Evolutionary conservation across 495 filamentous ascomycete genomes (phyloP).

Genomic region (Hypoxylon lienhwacheense): DNA sequence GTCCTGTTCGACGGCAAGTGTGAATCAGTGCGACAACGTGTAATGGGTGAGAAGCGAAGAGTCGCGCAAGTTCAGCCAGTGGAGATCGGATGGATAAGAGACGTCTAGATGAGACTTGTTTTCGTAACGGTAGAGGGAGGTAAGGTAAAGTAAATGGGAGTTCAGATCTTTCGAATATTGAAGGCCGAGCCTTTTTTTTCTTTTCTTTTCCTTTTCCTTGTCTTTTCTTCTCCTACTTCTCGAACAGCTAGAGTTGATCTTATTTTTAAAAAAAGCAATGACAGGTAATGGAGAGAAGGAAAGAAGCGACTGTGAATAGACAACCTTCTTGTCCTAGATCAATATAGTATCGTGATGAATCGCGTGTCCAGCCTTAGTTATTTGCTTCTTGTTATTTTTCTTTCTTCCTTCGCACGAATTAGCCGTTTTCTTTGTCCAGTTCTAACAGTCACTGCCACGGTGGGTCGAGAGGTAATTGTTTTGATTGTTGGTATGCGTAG

Average conservation of each 20-base stretch:
- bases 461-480: slow-evolving; percentile 28
- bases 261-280: slow-evolving; percentile 1
- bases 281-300: slow-evolving; percentile 2
- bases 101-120: slow-evolving; percentile 39
- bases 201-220: too few species aligned
- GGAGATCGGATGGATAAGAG: slow-evolving; percentile 20
- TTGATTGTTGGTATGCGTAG: slow-evolving; percentile 8
- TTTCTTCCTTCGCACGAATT: slow-evolving; percentile 25
- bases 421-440: slow-evolving; percentile 28
- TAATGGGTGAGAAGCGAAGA: slow-evolving; percentile 28
- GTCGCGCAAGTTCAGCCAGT: slow-evolving; percentile 19
- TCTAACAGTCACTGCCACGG: slow-evolving; percentile 19
- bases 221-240: slow-evolving; percentile 1
- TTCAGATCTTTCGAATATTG: slow-evolving; percentile 18
- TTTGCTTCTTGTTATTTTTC: slow-evolving; percentile 20
- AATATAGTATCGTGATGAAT: slow-evolving; percentile 13
- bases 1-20: slow-evolving; percentile 36
- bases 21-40: slow-evolving; percentile 39
- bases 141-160: slow-evolving; percentile 14
- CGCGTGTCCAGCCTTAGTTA: slow-evolving; percentile 6
- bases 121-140: slow-evolving; percentile 17
- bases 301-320: neutral
- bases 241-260: slow-evolving; percentile 12
- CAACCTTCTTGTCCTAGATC: slow-evolving; percentile 9
- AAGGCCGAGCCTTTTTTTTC: slow-evolving; percentile 3